These are phyloP conservation scores for Wickerhamiella occidentalis DNA, from an alignment of 805 yeast species.

Conservation along the genomic window DNA sequence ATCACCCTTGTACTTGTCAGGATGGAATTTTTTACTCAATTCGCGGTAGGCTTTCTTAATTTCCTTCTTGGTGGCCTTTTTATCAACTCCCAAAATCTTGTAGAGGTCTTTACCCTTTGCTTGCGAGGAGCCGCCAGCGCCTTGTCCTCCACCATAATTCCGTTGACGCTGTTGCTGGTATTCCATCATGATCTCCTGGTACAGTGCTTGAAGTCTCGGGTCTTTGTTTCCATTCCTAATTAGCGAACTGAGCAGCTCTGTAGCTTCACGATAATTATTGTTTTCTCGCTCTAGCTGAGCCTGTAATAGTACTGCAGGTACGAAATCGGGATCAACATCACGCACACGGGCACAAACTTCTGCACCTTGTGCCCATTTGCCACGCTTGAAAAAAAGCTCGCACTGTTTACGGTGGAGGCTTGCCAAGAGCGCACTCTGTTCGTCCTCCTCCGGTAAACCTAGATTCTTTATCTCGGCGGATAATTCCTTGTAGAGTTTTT, in stretches of 20 bases:
- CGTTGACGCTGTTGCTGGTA: slow-evolving; percentile 22
- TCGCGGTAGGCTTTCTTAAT: slow-evolving; percentile 73
- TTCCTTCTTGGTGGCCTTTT: slow-evolving; percentile 55
- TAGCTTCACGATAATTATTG: slow-evolving; percentile 23
- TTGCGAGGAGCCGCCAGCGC: neutral
- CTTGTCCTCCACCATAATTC: neutral
- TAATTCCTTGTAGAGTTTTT: slow-evolving; percentile 8
- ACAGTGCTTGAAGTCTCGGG: slow-evolving; percentile 19
- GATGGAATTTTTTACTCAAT: slow-evolving; percentile 72
- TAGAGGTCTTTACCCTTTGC: slow-evolving; percentile 52
- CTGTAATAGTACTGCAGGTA: slow-evolving; percentile 24
- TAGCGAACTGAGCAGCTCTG: slow-evolving; percentile 15
- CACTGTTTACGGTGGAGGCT: slow-evolving; percentile 20
- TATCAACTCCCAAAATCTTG: slow-evolving; percentile 55
- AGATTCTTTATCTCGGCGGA: slow-evolving; percentile 10
- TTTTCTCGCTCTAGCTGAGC: slow-evolving; percentile 21
- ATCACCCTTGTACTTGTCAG: slow-evolving; percentile 67
- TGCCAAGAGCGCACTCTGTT: slow-evolving; percentile 18
- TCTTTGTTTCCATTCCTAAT: slow-evolving; percentile 16
- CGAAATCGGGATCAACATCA: slow-evolving; percentile 21
- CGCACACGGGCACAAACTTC: slow-evolving; percentile 23
- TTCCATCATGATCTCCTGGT: slow-evolving; percentile 21
- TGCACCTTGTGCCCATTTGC: slow-evolving; percentile 22
- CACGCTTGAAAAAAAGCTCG: slow-evolving; percentile 18
- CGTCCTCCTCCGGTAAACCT: slow-evolving; percentile 14